phyloP scores from a whole-genome alignment of 176 grass and related monocot genomes.

The Aegilops bicornis region DNA sequence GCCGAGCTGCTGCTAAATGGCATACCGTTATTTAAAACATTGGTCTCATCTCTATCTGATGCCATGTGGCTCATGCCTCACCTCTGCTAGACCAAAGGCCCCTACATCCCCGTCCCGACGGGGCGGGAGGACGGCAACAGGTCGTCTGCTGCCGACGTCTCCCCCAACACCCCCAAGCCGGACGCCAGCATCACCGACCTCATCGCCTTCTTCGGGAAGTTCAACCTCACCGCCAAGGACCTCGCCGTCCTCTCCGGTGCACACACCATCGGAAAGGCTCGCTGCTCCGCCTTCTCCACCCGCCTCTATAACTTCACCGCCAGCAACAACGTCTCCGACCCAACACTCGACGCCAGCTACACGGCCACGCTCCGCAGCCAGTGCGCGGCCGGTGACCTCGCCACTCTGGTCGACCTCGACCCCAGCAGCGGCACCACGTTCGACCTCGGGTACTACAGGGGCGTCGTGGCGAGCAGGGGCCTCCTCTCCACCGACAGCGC shows the following conservation, averaged over 20 bases:
- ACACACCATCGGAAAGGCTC: slow-evolving; percentile 44
- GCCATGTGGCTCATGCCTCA: background rate
- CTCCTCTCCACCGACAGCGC: slow-evolving; percentile 47
- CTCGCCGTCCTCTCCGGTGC: slow-evolving; percentile 20
- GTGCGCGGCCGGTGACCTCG: slow-evolving; percentile 30
- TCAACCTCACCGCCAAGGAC: slow-evolving; percentile 21
- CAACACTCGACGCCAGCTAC: slow-evolving; percentile 42
- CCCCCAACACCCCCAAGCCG: slow-evolving; percentile 23
- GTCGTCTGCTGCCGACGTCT: slow-evolving; percentile 46
- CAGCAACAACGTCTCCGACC: slow-evolving; percentile 10
- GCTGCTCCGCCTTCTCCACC: slow-evolving; percentile 40
- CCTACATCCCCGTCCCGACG: slow-evolving; percentile 34
- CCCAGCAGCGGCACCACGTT: slow-evolving; percentile 17
- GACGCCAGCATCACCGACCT: slow-evolving; percentile 49
- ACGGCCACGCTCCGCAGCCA: background rate
- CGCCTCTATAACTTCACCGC: slow-evolving; percentile 46
- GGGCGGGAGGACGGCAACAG: slow-evolving; percentile 56
- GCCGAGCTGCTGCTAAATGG: no score
- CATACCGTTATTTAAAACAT: no score
- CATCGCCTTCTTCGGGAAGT: slow-evolving; percentile 9
- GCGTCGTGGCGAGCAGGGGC: slow-evolving; percentile 19
- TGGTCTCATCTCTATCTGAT: no score
- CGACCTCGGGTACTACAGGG: slow-evolving; percentile 46
- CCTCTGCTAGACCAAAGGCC: slow-evolving; percentile 43
- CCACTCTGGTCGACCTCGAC: slow-evolving; percentile 39